phyloP scores from a whole-genome alignment of 768 basidiomycete genomes.

The Cytidiella melzeri region DNA sequence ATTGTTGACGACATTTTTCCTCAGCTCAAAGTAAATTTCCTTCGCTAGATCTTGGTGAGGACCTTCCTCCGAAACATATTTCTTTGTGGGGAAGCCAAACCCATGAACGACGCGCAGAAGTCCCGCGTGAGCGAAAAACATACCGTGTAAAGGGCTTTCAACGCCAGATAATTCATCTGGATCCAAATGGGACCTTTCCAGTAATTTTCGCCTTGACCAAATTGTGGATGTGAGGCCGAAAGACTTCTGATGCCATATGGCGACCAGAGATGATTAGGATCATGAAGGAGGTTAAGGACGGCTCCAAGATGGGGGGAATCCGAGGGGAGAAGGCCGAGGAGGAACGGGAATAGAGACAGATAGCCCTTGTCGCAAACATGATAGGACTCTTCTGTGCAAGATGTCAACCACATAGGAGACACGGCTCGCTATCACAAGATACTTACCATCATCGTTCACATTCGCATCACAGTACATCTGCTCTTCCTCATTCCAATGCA shows the following conservation, averaged over 20 bases:
- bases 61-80: constrained; percentile 72
- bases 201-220: constrained; percentile 91
- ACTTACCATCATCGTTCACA: constrained; percentile 75
- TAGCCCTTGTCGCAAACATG: constrained; percentile 92
- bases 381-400: constrained; percentile 73
- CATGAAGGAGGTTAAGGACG: constrained; percentile 74
- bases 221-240: constrained; percentile 82
- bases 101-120: not conserved
- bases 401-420: constrained; percentile 1
- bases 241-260: constrained; percentile 84
- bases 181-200: constrained; percentile 98
- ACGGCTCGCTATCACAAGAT: not conserved
- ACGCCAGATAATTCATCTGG: constrained; percentile 92
- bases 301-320: constrained; percentile 74
- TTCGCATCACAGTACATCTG: constrained; percentile 93
- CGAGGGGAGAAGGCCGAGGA: constrained; percentile 72
- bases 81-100: constrained; percentile 45
- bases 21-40: constrained; percentile 73
- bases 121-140: constrained; percentile 7
- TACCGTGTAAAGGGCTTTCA: constrained; percentile 72
- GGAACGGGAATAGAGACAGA: constrained; percentile 89
- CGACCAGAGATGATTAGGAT: constrained; percentile 89
- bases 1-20: constrained; percentile 81
- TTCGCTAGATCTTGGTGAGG: constrained; percentile 72
- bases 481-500: constrained; percentile 88